Evolutionary conservation across 2,329 filamentous ascomycete genomes (phyloP), one percentile per base, ranked within the genome.

Genomic region (Trichoderma sp.): DNA sequence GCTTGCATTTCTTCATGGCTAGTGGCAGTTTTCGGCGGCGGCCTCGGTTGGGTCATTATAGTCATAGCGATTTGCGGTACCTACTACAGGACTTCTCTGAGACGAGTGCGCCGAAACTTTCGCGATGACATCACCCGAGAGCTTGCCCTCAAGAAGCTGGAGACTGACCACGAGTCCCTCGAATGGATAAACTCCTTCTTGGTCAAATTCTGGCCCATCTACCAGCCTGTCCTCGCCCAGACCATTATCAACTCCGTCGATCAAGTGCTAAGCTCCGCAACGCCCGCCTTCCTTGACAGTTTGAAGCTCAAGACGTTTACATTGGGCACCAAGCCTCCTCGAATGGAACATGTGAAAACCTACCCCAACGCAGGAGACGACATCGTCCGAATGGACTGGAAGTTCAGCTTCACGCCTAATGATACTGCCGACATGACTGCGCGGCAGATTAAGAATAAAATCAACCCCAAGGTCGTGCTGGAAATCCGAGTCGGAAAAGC

Each of bases 111-210:
- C 74, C 91, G 96, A 74, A 99, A 99, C 80, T 97, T 97, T 80
- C 90, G 95, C 70, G 96, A 99, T 81, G 96, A 99, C 77, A 88
- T 99, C 73, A 91, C 91, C 70, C 91, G 96, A 66, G 94, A 97
- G 79, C 86, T 97, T 85, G 90, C 91, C 14, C 92, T 97, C 80
- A 91, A 91, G 80, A 92, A 87, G 75, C 84, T 99, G 66, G 96
- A 98, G 75, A 96, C 90, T 10, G 96, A 99, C 74, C 89, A 89
- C 31, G 96, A 99, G 81, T 96, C 92, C 68, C 84, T 99, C 60
- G 96, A 99, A 80, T 99, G 96, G 96, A 98, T 99, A 80, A 99
- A 99, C 85, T 97, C 93, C 75, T 99, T 99, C 83, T 79, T 99
- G 75, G 89, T 96, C 82, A 99, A 99, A 79, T 99, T 99, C 83